Conservation (phyloP, 78 protist genomes). For the Isochrysis galbana region DNA sequence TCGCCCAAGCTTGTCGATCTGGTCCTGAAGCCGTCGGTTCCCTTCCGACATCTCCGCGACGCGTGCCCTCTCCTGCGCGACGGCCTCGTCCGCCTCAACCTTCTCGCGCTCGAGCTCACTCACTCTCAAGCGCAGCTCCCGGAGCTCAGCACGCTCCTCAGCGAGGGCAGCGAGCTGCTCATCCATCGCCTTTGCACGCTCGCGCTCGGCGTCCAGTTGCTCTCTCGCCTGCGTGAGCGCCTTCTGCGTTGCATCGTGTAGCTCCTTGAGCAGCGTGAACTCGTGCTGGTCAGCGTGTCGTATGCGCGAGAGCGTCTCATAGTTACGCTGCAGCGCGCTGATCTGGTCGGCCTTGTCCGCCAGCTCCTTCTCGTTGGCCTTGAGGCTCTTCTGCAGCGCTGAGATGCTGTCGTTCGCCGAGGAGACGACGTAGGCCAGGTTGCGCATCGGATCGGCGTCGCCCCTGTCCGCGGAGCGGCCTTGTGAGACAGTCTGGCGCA, state of each 20-base stretch:
- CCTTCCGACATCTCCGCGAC: too few relatives aligned
- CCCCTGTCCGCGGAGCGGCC: not conserved
- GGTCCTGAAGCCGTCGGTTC: too few relatives aligned
- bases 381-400: not conserved
- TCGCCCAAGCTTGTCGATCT: too few relatives aligned
- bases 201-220: not conserved
- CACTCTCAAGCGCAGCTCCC: not conserved
- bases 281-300: not conserved
- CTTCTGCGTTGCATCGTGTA: not conserved
- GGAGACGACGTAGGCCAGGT: slow-evolving; percentile 1
- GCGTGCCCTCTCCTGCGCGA: too few relatives aligned
- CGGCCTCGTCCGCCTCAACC: too few relatives aligned
- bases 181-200: not conserved
- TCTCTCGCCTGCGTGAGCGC: not conserved
- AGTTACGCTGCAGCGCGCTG: not conserved
- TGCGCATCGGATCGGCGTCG: not conserved
- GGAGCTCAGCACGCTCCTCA: not conserved
- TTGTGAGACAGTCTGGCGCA: not conserved
- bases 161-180: not conserved
- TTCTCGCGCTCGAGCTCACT: too few relatives aligned
- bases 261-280: not conserved
- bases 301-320: slow-evolving; percentile 25
- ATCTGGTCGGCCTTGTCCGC: not conserved
- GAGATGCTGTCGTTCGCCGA: not conserved
- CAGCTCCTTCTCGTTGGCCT: not conserved